Evolutionary conservation across 176 grass and related monocot genomes (phyloP).

Genomic region (Oryza australiensis): DNA sequence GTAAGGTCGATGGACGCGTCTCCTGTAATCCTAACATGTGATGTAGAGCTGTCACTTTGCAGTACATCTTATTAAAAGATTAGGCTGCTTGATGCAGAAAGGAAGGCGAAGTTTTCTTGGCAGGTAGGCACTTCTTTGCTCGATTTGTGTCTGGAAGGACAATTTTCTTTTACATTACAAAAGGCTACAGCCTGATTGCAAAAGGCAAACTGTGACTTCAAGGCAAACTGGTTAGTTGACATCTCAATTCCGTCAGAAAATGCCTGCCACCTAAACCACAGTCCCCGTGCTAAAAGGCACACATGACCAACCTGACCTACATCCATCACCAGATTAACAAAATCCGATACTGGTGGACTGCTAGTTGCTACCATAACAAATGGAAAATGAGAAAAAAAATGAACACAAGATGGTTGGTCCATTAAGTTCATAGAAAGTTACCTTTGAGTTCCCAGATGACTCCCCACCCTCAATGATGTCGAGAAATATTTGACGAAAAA

Average conservation of each 20-base stretch:
- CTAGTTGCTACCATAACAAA: neutral
- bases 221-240: slow-evolving; percentile 52
- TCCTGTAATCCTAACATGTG: neutral
- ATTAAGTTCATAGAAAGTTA: neutral
- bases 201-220: slow-evolving; percentile 22
- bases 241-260: slow-evolving; percentile 41
- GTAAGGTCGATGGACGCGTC: neutral
- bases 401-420: neutral
- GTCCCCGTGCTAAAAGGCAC: slow-evolving; percentile 21
- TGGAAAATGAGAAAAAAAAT: neutral
- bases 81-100: neutral
- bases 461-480: neutral
- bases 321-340: neutral
- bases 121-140: neutral
- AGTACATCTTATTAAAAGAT: neutral
- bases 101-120: neutral
- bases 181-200: neutral
- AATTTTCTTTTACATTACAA: neutral
- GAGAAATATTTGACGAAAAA: neutral
- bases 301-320: slow-evolving; percentile 25
- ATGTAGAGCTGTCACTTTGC: neutral
- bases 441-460: neutral
- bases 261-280: slow-evolving; percentile 29
- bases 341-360: neutral
- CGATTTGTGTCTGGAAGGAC: neutral